Base-by-base conservation (phyloP, 305 asterid species). In the Petunia hybrid region DNA sequence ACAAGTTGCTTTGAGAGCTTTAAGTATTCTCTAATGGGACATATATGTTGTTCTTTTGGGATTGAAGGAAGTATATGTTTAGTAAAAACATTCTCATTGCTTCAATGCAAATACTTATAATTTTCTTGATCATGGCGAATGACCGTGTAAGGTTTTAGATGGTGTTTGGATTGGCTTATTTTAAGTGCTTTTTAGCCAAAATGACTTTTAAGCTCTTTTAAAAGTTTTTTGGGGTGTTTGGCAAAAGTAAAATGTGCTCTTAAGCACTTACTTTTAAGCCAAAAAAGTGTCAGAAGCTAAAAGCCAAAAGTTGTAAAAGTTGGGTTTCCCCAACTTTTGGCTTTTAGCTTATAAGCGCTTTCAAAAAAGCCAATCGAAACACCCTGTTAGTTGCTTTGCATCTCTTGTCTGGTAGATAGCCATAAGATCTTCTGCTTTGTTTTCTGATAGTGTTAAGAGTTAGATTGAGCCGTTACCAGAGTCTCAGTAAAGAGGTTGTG, bases 1-100 rank as follows among this genome's bases (percentile, higher is more conserved):
- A 22, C 31, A 43, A 69, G 40, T 45, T 69, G 55, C 76, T 69
- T 45, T 69, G 76, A 45, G 41, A 69, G 57, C 76, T 69, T 69
- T 69, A 45, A 43, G 59, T 45, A 69, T 38, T 69, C 39, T 43
- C n/a, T 69, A 45, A 45, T 69, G 22, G 45, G 59, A 35, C 16
- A 43, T 22, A 68, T 68, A 22, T 69, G 40, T 4, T 69, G 59
- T 43, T 69, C 40, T 3, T 69, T 42, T 43, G n/a, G 56, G n/a
- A n/a, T 68, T 14, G 16, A 65, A 68, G 53, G 35, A 68, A n/a
- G 39, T 43, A 4, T 68, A 68, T 4, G 39, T 43, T 38, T 39
- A 16, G 57, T 43, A 68, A 43, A 43, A 67, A 68, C 31, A 4
- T 68, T 68, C 76, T 42, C n/a, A 68, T 68, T 43, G 76, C 40